phyloP scores from a whole-genome alignment of 2,329 filamentous ascomycete species.

The Basipetospora chlamydospora region DNA sequence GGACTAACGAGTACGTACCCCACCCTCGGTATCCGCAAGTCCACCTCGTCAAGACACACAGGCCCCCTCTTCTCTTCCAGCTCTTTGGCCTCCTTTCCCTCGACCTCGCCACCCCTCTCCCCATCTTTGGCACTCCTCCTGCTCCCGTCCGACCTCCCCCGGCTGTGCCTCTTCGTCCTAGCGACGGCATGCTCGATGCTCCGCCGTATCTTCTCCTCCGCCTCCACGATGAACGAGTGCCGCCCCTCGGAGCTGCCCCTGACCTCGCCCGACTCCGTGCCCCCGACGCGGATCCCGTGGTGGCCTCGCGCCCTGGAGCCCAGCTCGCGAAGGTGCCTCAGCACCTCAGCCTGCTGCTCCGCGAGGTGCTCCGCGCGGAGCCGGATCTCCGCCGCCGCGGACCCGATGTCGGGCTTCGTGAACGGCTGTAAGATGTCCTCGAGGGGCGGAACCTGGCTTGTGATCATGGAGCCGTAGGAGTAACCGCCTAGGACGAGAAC shows the following conservation, averaged over 20 bases:
- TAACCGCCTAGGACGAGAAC: constrained; percentile 60
- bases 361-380: constrained; percentile 56
- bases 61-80: not conserved
- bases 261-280: constrained; percentile 28
- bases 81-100: constrained; percentile 8
- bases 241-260: constrained; percentile 18
- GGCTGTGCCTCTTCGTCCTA: constrained; percentile 18
- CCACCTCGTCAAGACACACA: constrained; percentile 11
- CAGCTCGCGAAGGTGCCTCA: constrained; percentile 16
- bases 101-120: not conserved
- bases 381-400: constrained; percentile 53
- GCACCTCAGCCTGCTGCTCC: constrained; percentile 39
- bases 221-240: constrained; percentile 24
- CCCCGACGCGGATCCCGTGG: constrained; percentile 33
- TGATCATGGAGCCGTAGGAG: constrained; percentile 79
- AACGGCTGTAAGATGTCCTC: constrained; percentile 47
- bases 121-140: not conserved
- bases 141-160: constrained; percentile 4
- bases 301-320: constrained; percentile 12
- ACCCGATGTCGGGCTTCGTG: constrained; percentile 31
- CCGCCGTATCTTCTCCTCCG: constrained; percentile 31
- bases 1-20: constrained; percentile 57
- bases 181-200: constrained; percentile 33
- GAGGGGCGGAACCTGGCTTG: constrained; percentile 54
- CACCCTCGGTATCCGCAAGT: constrained; percentile 22